Conservation (phyloP, 495 filamentous ascomycete genomes). For the Oidiodendron maius region DNA sequence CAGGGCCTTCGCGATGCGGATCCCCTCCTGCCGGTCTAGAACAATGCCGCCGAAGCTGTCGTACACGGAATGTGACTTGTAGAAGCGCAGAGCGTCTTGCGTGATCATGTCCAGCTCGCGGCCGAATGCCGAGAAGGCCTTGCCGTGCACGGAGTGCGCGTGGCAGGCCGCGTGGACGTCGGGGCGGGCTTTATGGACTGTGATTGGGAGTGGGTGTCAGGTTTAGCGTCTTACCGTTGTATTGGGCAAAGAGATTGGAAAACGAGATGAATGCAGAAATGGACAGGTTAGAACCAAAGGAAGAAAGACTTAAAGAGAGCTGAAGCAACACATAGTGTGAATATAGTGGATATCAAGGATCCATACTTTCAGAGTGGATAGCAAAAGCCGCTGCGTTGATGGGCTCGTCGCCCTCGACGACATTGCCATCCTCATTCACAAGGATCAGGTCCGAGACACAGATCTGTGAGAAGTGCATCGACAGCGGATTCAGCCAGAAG, state of each 20-base stretch:
- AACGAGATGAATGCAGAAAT: no score
- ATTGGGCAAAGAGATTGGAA: no score
- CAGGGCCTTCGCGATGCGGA: constrained; percentile 50
- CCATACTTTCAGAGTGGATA: constrained; percentile 50
- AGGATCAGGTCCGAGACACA: constrained; percentile 44
- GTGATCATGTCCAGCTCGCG: constrained; percentile 43
- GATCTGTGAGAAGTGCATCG: constrained; percentile 51
- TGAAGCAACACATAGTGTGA: constrained; percentile 20
- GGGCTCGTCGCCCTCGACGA: constrained; percentile 39
- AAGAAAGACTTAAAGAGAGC: no score
- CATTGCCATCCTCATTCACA: constrained; percentile 44
- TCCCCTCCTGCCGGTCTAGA: constrained; percentile 55
- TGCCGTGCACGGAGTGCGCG: constrained; percentile 42
- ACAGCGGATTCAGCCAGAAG: constrained; percentile 50
- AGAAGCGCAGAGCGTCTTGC: constrained; percentile 48
- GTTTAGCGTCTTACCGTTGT: no score
- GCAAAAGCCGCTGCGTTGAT: constrained; percentile 25
- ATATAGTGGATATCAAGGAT: constrained; percentile 50
- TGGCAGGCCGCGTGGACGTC: constrained; percentile 46
- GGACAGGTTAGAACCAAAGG: no score
- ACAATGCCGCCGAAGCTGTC: constrained; percentile 37
- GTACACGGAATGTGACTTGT: constrained; percentile 39
- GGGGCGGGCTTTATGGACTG: constrained; percentile 41
- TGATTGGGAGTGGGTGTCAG: background rate
- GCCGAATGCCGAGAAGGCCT: constrained; percentile 44